These are phyloP conservation scores for Chlorella vulgaris DNA, from an alignment of 139 green algal genomes.

Conservation along the genomic window DNA sequence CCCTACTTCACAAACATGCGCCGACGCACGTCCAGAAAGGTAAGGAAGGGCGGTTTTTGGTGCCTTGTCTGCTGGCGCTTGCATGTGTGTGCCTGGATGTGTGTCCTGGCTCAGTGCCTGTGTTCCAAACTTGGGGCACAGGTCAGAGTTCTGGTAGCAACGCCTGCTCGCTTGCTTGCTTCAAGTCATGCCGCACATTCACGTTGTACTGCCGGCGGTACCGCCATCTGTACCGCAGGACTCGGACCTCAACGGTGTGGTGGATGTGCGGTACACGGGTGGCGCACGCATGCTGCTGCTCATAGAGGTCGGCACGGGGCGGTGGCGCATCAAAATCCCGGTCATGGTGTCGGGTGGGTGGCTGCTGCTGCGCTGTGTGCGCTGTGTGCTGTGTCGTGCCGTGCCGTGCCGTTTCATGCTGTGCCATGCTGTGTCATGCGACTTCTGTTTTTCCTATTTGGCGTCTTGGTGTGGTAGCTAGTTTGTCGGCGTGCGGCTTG, in stretches of 20 bases:
- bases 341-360: constrained; percentile 77
- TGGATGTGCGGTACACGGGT: constrained; percentile 91
- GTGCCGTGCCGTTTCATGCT: too few species aligned
- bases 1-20: constrained; percentile 92
- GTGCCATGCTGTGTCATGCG: too few species aligned
- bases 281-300: constrained; percentile 92
- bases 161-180: too few species aligned
- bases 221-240: constrained; percentile 53
- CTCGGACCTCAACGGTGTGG: constrained; percentile 86
- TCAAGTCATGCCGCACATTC: too few species aligned
- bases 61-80: not conserved
- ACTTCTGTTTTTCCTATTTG: too few species aligned
- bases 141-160: too few species aligned
- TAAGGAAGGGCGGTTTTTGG: not conserved
- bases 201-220: too few species aligned
- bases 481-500: too few species aligned
- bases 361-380: not conserved
- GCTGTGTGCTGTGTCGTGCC: not conserved
- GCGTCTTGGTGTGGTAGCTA: too few species aligned
- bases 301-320: constrained; percentile 67
- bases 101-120: too few species aligned
- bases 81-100: too few species aligned
- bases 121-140: too few species aligned
- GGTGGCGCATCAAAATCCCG: constrained; percentile 57
- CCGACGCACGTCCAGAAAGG: constrained; percentile 77